These are phyloP conservation scores for Lipomyces sp. DNA, from an alignment of 805 yeast genomes.

Conservation along the genomic window DNA sequence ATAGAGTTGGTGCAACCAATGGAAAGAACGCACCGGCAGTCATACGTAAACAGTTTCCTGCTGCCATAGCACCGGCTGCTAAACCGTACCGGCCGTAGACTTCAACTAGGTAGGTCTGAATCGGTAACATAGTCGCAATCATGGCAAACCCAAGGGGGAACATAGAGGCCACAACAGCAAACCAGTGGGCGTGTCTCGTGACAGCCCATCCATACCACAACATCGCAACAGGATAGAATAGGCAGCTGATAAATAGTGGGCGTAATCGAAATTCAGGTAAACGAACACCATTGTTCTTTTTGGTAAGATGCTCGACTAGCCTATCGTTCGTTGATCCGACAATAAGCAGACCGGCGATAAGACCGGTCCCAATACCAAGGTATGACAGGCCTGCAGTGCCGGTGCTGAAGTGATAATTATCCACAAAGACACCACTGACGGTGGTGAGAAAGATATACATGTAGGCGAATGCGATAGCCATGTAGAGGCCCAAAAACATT, in stretches of 20 bases:
- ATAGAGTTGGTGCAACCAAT: slow-evolving; percentile 62
- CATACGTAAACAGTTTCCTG: slow-evolving; percentile 60
- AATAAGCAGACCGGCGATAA: slow-evolving; percentile 53
- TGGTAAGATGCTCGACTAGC: slow-evolving; percentile 48
- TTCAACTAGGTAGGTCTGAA: slow-evolving; percentile 47
- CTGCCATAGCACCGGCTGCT: slow-evolving; percentile 79
- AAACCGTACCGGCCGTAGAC: slow-evolving; percentile 60
- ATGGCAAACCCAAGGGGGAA: slow-evolving; percentile 48
- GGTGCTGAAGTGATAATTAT: slow-evolving; percentile 54
- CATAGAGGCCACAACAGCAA: slow-evolving; percentile 67
- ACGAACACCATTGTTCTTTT: slow-evolving; percentile 28
- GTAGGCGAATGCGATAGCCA: slow-evolving; percentile 61
- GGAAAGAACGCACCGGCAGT: slow-evolving; percentile 70
- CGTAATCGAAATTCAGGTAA: slow-evolving; percentile 58
- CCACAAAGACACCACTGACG: slow-evolving; percentile 59
- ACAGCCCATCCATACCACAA: slow-evolving; percentile 62
- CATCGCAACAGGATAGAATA: slow-evolving; percentile 53
- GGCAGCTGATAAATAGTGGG: slow-evolving; percentile 53
- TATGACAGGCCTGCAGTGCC: slow-evolving; percentile 63
- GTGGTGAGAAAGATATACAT: slow-evolving; percentile 65
- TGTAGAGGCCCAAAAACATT: slow-evolving; percentile 57
- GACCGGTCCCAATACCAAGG: slow-evolving; percentile 62
- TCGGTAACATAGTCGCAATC: slow-evolving; percentile 48
- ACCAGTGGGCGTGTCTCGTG: slow-evolving; percentile 53
- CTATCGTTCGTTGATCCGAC: slow-evolving; percentile 55